These are phyloP conservation scores for Breviolum minutum DNA, from an alignment of 73 alveolate genomes.

Conservation along the genomic window DNA sequence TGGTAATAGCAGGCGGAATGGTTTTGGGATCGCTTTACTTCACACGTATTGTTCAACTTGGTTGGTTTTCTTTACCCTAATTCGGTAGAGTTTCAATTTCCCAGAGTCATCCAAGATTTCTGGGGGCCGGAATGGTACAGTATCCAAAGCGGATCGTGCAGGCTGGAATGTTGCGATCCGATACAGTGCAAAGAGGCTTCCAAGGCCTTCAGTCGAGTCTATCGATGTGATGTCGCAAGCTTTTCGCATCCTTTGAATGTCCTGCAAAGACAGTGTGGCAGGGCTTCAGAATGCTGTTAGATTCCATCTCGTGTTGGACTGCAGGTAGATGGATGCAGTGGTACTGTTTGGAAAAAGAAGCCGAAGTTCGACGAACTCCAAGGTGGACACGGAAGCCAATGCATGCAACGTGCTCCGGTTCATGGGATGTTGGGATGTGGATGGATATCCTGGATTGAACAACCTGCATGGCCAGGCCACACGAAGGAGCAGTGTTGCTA, in stretches of 20 bases:
- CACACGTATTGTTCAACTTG: neutral
- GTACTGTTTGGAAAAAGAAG: constrained; percentile 53
- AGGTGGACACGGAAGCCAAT: neutral
- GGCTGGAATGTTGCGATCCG: constrained; percentile 81
- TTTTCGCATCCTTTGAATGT: too few species aligned
- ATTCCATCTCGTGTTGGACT: neutral
- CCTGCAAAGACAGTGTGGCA: too few species aligned
- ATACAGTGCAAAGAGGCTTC: constrained; percentile 34
- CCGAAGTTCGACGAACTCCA: constrained; percentile 52
- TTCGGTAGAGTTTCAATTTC: too few species aligned
- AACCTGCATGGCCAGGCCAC: constrained; percentile 22
- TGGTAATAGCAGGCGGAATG: constrained; percentile 35
- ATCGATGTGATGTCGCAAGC: too few species aligned
- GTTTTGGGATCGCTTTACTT: too few species aligned
- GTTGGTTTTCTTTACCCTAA: neutral
- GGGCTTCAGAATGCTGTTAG: neutral
- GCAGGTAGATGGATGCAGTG: constrained; percentile 66
- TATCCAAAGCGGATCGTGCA: neutral
- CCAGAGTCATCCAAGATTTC: too few species aligned
- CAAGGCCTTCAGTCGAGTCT: neutral
- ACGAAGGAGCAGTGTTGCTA: constrained; percentile 68
- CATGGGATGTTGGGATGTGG: too few species aligned
- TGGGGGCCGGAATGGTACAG: too few species aligned
- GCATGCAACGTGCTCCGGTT: neutral
- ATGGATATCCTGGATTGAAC: neutral